A percentile compares a stretch with the other conserved stretches of the same genome.
Conservation (phyloP, 2,329 filamentous ascomycete species). For the Pseudogymnoascus sp. region DNA sequence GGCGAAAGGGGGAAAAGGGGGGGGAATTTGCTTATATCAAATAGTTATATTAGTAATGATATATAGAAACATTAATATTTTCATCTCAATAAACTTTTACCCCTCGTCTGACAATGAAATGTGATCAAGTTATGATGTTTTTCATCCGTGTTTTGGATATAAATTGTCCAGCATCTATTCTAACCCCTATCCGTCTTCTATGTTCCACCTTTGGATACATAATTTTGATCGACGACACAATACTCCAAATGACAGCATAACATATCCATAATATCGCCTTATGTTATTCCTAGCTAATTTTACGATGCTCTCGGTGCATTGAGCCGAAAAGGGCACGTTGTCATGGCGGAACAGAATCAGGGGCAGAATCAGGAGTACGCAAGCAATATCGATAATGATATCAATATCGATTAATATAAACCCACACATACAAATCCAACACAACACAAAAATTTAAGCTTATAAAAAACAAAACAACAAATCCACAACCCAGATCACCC, state of each 20-base stretch:
- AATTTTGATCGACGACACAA: not conserved
- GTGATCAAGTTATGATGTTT: not conserved
- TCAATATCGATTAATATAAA: not conserved
- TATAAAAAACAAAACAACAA: not conserved
- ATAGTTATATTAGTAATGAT: not conserved
- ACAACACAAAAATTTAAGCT: not conserved
- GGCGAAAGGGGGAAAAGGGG: not conserved
- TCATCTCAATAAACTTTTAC: not conserved
- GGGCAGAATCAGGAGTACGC: not conserved
- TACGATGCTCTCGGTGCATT: not conserved
- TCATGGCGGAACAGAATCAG: not conserved
- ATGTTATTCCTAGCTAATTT: not conserved
- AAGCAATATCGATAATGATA: not conserved
- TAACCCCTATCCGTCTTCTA: not conserved
- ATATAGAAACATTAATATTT: not conserved
- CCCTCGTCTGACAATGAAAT: not conserved
- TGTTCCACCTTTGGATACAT: not conserved
- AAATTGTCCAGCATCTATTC: not conserved
- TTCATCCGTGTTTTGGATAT: not conserved
- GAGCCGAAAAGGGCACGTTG: not conserved
- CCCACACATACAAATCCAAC: not conserved
- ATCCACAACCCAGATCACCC: not conserved
- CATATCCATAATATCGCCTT: not conserved
- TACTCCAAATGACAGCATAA: not conserved
- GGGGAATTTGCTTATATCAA: not conserved